Evolutionary conservation across 2,329 filamentous ascomycete genomes (phyloP).

Genomic region (Acarospora socialis): DNA sequence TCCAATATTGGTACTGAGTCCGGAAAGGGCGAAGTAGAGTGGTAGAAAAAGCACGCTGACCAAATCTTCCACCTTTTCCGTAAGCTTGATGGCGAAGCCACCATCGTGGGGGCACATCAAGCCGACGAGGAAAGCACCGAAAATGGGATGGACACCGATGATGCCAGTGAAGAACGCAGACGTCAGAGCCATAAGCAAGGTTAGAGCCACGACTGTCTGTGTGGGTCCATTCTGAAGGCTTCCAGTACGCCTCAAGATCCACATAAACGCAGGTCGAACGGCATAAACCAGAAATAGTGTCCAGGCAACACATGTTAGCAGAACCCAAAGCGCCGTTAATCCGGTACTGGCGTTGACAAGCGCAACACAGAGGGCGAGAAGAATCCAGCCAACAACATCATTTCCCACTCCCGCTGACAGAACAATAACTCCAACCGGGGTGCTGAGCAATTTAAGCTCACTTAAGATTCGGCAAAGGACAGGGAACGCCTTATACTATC

Average conservation of each 20-base stretch:
- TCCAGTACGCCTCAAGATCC: slow-evolving; percentile 56
- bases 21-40: slow-evolving; percentile 86
- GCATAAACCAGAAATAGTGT: slow-evolving; percentile 58
- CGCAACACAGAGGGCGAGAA: slow-evolving; percentile 83
- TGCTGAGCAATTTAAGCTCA: slow-evolving; percentile 72
- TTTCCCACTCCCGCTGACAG: slow-evolving; percentile 86
- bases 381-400: slow-evolving; percentile 80
- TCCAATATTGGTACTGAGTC: slow-evolving; percentile 75
- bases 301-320: slow-evolving; percentile 63
- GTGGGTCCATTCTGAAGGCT: slow-evolving; percentile 79
- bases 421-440: slow-evolving; percentile 74
- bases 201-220: slow-evolving; percentile 70
- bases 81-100: slow-evolving; percentile 79
- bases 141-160: slow-evolving; percentile 89
- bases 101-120: slow-evolving; percentile 82
- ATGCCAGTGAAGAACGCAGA: slow-evolving; percentile 81
- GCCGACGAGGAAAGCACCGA: slow-evolving; percentile 80
- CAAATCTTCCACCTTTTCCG: slow-evolving; percentile 88
- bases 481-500: slow-evolving; percentile 48
- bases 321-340: slow-evolving; percentile 68
- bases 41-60: slow-evolving; percentile 73
- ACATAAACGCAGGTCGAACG: slow-evolving; percentile 61
- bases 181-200: slow-evolving; percentile 60
- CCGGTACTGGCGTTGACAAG: slow-evolving; percentile 79
- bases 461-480: slow-evolving; percentile 89